Conservation (phyloP, 345 rosid genomes). For the Brassica rapa region DNA sequence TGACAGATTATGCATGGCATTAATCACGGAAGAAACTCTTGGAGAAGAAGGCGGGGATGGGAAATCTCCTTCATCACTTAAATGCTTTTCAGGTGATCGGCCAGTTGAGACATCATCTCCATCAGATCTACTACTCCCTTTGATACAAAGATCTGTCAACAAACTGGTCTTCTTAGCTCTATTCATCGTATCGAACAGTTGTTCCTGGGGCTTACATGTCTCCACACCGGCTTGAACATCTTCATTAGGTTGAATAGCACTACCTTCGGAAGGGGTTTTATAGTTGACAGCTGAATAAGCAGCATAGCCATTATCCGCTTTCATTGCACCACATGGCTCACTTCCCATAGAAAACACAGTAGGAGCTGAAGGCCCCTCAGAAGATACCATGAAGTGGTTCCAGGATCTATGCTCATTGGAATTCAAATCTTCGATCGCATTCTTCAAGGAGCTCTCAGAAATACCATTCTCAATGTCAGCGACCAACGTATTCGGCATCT, state of each 20-base stretch:
- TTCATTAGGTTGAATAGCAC: conserved; percentile 32
- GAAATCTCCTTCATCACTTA: conserved; percentile 31
- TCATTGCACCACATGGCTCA: conserved; percentile 18
- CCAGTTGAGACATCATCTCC: conserved; percentile 36
- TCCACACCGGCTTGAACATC: conserved; percentile 23
- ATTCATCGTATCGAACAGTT: conserved; percentile 18
- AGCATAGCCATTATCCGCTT: conserved; percentile 15
- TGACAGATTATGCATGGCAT: conserved; percentile 67
- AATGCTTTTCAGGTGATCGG: conserved; percentile 33
- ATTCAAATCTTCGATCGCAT: conserved; percentile 37
- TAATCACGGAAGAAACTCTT: conserved; percentile 46
- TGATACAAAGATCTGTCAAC: conserved; percentile 30
- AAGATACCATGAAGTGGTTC: conserved; percentile 43
- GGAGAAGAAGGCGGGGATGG: conserved; percentile 46
- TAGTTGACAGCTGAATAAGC: conserved; percentile 18
- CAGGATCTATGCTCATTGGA: conserved; percentile 41
- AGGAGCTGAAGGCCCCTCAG: conserved; percentile 38
- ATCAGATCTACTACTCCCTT: conserved; percentile 26
- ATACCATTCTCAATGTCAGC: conserved; percentile 33
- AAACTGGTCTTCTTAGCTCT: conserved; percentile 18
- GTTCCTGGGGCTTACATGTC: conserved; percentile 22
- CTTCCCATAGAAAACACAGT: conserved; percentile 29
- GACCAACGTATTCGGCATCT: conserved; percentile 21
- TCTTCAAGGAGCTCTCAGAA: conserved; percentile 42
- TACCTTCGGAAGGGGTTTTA: conserved; percentile 9